Conservation (phyloP, 768 basidiomycete species). For the Naganishia randhawae region DNA sequence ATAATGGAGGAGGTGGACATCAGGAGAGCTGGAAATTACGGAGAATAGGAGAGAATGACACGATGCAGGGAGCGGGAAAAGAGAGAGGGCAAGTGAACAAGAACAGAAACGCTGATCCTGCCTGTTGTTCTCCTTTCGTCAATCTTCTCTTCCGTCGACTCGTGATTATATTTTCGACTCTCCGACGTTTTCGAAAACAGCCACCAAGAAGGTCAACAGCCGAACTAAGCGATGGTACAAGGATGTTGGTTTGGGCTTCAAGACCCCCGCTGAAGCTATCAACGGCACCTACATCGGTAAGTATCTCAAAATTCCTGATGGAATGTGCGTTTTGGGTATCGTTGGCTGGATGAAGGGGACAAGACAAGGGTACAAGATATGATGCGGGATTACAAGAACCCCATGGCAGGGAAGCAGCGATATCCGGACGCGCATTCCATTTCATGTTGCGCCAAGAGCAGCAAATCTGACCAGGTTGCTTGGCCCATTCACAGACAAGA, state of each 20-base stretch:
- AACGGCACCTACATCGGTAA: slow-evolving; percentile 91
- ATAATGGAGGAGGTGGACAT: background rate
- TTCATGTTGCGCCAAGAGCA: background rate
- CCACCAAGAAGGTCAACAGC: slow-evolving; percentile 83
- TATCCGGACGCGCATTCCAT: background rate
- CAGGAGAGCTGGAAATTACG: background rate
- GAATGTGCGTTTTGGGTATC: slow-evolving; percentile 4
- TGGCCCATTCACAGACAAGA: slow-evolving; percentile 70
- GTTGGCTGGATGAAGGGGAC: background rate
- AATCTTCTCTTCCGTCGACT: background rate
- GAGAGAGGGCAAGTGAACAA: background rate
- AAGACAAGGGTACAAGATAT: background rate
- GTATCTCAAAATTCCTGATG: slow-evolving; percentile 45
- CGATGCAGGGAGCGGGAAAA: background rate
- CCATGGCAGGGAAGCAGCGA: background rate
- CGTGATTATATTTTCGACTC: background rate
- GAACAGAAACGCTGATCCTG: background rate
- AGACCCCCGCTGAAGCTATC: slow-evolving; percentile 93
- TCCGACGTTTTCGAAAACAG: slow-evolving; percentile 51
- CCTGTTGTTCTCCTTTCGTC: background rate
- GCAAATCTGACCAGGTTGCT: background rate
- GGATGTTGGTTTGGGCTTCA: slow-evolving; percentile 94
- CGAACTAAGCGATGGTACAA: slow-evolving; percentile 99
- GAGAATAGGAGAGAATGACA: background rate
- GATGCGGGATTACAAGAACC: background rate